Conservation (phyloP, 257 asterid species). For the Parsonsia alboflavescens region DNA sequence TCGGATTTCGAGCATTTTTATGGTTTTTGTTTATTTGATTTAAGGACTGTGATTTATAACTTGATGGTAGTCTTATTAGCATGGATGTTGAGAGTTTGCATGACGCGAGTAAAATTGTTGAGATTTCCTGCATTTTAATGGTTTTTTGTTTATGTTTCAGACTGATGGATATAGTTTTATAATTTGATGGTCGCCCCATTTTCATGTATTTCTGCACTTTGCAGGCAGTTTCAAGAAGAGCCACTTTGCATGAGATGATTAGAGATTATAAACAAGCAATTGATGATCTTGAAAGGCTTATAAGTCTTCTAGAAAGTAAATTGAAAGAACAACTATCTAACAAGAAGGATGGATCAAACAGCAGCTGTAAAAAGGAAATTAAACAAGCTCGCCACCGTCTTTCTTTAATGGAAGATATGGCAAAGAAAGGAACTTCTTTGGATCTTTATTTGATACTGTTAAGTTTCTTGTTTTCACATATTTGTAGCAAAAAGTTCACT, state of each 20-base stretch:
- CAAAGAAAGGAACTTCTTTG: constrained; percentile 52
- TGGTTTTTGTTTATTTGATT: neutral
- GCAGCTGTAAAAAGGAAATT: constrained; percentile 54
- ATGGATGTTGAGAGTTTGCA: neutral
- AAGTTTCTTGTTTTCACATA: constrained; percentile 30
- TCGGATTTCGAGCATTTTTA: neutral
- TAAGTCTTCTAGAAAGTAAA: constrained; percentile 61
- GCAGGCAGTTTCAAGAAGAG: constrained; percentile 95
- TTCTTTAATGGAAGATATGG: constrained; percentile 56
- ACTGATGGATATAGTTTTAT: neutral
- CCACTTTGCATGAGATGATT: constrained; percentile 79
- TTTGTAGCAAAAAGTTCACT: constrained; percentile 4
- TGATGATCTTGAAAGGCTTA: constrained; percentile 58
- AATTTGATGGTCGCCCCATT: neutral
- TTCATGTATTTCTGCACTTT: constrained; percentile 20
- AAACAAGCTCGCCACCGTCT: constrained; percentile 62
- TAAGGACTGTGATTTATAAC: neutral
- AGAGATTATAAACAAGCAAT: constrained; percentile 82
- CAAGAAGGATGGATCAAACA: constrained; percentile 37
- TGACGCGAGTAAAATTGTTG: neutral
- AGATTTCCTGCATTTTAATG: neutral
- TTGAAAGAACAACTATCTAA: constrained; percentile 36
- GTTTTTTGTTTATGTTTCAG: constrained; percentile 1
- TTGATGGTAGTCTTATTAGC: neutral
- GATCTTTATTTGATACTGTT: constrained; percentile 85